Base-by-base conservation (phyloP, 23 red algal species). In the Chondrus crispus region DNA sequence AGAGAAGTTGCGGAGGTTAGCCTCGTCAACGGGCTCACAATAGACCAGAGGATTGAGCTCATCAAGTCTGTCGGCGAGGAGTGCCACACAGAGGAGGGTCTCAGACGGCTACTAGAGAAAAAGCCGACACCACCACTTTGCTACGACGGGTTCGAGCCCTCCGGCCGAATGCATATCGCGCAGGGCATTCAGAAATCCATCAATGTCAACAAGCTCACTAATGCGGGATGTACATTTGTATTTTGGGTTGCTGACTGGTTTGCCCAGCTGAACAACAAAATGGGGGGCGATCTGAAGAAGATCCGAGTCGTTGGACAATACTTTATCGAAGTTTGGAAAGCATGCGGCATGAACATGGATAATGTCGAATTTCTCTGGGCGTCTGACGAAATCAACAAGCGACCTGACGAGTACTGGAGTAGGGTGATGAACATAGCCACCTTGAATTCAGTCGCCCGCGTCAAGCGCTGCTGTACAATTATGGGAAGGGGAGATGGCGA, bases 301-400 rank as follows among this genome's bases (percentile, higher is more conserved):
- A 98, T 98, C 66, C 94, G 93, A 24, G 82, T 91, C 5, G 93
- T 98, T 24, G 97, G 97, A 3, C 50, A 94, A 33, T 95, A 97
- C 74, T 98, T 98, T 87, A 98, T 98, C 85, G 93, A 98, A 86
- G 97, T 98, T 7, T 98, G 97, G 97, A 93, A 95, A 60, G 97
- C 97, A 28, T 96, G 91, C 68, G 97, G 97, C 30, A 98, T 98
- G 97, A 80, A 96, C 70, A 98, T 98, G 97, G 88, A 94, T 18
- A 40, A 95, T 19, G 97, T 98, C 22, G 62, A 92, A 26, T 98
- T 98, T 45, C 85, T 98, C 20, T 98, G 97, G 97, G 97, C 97
- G 14, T 98, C 97, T 2, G 94, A 98, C 44, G 94, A 96, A 72
- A 98, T 98, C 80, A 96, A 95, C 80, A 95, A 78, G 38, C 51